Evolutionary conservation across 2,329 filamentous ascomycete genomes (phyloP).

Genomic region (Dryadomyces sulphureus): DNA sequence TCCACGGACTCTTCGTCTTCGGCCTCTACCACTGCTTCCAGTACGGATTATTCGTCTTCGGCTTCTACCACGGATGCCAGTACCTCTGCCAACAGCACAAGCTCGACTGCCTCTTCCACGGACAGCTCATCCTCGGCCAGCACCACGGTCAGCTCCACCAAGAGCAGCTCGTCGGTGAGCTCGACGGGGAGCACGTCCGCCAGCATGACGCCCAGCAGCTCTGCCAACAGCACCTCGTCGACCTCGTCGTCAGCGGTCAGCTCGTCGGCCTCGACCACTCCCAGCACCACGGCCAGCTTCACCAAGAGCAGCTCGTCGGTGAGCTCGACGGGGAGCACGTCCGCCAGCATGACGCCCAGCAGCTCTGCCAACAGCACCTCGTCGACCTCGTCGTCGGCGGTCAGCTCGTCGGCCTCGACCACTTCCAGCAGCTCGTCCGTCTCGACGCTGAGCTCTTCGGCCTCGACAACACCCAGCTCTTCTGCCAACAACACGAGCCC

Average conservation of each 20-base stretch:
- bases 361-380: background rate
- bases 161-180: background rate
- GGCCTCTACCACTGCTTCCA: too few relatives aligned
- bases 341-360: too few relatives aligned
- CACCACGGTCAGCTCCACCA: background rate
- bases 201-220: background rate
- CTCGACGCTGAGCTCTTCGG: background rate
- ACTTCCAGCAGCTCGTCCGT: too few relatives aligned
- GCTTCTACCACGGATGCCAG: background rate
- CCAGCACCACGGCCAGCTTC: background rate
- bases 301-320: background rate
- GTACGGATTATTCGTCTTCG: background rate
- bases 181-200: too few relatives aligned
- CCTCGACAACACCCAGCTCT: background rate
- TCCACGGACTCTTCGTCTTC: too few relatives aligned
- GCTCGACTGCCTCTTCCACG: background rate
- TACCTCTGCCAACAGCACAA: background rate
- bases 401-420: background rate
- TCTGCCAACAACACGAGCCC: background rate
- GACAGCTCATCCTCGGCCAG: too few relatives aligned
- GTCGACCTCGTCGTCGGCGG: background rate
- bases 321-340: too few relatives aligned
- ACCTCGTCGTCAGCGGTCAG: background rate
- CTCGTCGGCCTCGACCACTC: background rate
- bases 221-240: background rate